These are phyloP conservation scores for Fusarium mexicanum DNA, from an alignment of 2,329 filamentous ascomycete species.

Conservation along the genomic window DNA sequence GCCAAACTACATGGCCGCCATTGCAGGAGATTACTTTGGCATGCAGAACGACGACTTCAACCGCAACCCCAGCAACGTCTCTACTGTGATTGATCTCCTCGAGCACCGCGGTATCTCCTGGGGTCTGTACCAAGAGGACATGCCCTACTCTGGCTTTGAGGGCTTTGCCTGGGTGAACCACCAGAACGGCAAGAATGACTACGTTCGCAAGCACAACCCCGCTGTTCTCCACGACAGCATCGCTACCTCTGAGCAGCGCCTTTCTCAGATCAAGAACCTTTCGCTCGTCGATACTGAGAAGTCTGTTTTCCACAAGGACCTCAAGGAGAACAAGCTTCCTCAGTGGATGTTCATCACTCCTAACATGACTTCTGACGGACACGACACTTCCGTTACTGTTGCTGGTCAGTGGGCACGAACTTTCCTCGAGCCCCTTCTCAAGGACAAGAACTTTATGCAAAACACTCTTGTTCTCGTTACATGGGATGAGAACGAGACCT, in stretches of 20 bases:
- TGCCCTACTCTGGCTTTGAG: conserved; percentile 79
- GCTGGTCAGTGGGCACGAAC: conserved; percentile 73
- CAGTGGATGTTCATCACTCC: conserved; percentile 79
- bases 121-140: conserved; percentile 80
- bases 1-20: conserved; percentile 73
- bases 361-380: conserved; percentile 80
- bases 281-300: conserved; percentile 53
- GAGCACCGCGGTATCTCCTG: conserved; percentile 72
- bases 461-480: conserved; percentile 80
- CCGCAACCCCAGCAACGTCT: conserved; percentile 67
- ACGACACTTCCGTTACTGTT: conserved; percentile 76
- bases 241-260: conserved; percentile 65
- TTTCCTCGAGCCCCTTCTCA: conserved; percentile 76
- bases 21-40: conserved; percentile 72
- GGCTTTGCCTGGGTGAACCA: conserved; percentile 72
- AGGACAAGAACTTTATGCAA: conserved; percentile 76
- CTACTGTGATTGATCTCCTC: conserved; percentile 74
- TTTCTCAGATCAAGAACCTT: conserved; percentile 79
- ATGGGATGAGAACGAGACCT: conserved; percentile 82
- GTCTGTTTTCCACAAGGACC: conserved; percentile 72
- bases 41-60: conserved; percentile 68
- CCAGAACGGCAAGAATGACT: conserved; percentile 73
- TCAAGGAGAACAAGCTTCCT: conserved; percentile 70
- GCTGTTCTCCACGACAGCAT: conserved; percentile 73
- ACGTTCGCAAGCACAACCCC: conserved; percentile 85